A percentile compares a stretch with the other conserved stretches of the same genome.
These are phyloP conservation scores for Camelina sativa DNA, from an alignment of 345 rosid genomes.

Conservation along the genomic window DNA sequence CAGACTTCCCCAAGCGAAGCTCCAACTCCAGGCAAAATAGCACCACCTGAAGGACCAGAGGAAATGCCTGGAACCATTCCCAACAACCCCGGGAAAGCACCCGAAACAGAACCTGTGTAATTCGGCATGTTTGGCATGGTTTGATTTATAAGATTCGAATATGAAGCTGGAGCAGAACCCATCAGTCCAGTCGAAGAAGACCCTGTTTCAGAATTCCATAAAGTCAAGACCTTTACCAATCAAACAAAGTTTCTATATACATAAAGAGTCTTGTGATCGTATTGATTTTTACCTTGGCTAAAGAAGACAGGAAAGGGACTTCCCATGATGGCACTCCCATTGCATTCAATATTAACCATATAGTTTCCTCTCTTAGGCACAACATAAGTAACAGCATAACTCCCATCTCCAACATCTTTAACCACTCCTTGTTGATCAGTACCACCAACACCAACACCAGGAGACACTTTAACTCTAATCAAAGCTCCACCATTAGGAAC, in stretches of 20 bases:
- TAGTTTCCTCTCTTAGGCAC: constrained; percentile 98
- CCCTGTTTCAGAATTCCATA: constrained; percentile 45
- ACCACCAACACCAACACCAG: constrained; percentile 96
- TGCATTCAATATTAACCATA: constrained; percentile 88
- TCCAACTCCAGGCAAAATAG: constrained; percentile 91
- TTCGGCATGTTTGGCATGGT: constrained; percentile 99
- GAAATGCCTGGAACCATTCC: constrained; percentile 97
- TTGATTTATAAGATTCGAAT: constrained; percentile 81
- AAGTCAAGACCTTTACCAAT: constrained; percentile 18
- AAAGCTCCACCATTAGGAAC: constrained; percentile 74
- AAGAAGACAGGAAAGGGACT: constrained; percentile 99
- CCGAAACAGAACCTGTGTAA: constrained; percentile 94
- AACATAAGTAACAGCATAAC: constrained; percentile 81
- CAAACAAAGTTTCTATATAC: constrained; percentile 3
- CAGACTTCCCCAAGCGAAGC: constrained; percentile 98
- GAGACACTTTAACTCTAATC: constrained; percentile 77
- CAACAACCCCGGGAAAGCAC: constrained; percentile 87
- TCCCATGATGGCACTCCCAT: constrained; percentile 88
- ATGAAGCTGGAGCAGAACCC: constrained; percentile 72
- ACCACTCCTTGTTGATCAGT: constrained; percentile 87
- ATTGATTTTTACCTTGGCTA: constrained; percentile 68
- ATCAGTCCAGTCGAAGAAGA: constrained; percentile 73
- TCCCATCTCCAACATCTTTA: constrained; percentile 95
- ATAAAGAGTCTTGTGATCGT: neutral
- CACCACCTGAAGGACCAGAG: constrained; percentile 93